Conservation (phyloP, 2,329 filamentous ascomycete species). For the Fusarium pilosicola region DNA sequence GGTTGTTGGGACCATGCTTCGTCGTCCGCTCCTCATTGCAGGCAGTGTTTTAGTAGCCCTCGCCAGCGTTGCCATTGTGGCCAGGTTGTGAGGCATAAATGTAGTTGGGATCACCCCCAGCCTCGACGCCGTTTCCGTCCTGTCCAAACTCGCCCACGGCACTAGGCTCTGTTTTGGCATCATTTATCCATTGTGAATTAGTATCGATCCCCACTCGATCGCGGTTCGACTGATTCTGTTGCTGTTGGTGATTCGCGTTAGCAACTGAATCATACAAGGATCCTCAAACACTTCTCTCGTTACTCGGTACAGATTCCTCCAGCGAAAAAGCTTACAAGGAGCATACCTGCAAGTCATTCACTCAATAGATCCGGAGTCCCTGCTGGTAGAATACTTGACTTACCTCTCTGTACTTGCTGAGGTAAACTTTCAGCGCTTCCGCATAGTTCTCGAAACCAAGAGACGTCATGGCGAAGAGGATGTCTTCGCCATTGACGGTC, state of each 20-base stretch:
- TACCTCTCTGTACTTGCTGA: slow-evolving; percentile 98
- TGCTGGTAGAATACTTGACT: slow-evolving; percentile 50
- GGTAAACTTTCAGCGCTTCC: slow-evolving; percentile 96
- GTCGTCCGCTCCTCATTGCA: neutral
- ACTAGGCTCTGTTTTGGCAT: slow-evolving; percentile 47
- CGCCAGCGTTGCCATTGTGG: slow-evolving; percentile 67
- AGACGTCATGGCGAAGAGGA: slow-evolving; percentile 98
- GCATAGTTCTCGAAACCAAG: slow-evolving; percentile 99
- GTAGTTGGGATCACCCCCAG: slow-evolving; percentile 56
- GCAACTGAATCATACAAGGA: neutral
- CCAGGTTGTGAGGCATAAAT: slow-evolving; percentile 64
- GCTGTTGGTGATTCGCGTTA: slow-evolving; percentile 40
- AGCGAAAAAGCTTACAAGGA: neutral
- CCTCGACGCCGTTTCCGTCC: slow-evolving; percentile 56
- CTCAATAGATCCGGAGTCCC: neutral
- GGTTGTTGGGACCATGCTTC: neutral
- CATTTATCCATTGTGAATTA: slow-evolving; percentile 47
- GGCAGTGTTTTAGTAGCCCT: slow-evolving; percentile 58
- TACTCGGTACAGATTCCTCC: neutral
- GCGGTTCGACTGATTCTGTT: slow-evolving; percentile 55
- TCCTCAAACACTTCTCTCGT: neutral
- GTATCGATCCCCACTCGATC: slow-evolving; percentile 51
- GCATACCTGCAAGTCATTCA: neutral
- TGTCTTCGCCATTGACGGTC: slow-evolving; percentile 98
- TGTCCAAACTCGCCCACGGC: slow-evolving; percentile 54